These are phyloP conservation scores for Populus euphratica DNA, from an alignment of 345 rosid genomes.

Conservation along the genomic window DNA sequence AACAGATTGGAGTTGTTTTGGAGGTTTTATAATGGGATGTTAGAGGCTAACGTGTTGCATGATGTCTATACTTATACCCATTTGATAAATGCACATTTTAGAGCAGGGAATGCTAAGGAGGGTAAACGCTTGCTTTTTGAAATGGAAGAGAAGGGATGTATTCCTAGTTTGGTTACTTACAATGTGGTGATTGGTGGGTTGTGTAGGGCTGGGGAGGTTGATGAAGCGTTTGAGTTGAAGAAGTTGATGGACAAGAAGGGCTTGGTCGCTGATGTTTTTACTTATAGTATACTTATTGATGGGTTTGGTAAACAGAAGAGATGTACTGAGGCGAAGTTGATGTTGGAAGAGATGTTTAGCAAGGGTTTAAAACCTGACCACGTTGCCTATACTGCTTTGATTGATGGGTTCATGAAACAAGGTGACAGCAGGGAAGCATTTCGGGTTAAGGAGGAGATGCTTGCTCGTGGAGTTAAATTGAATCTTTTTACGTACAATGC, in stretches of 20 bases:
- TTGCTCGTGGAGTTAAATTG: constrained; percentile 40
- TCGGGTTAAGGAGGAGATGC: constrained; percentile 54
- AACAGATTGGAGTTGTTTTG: constrained; percentile 57
- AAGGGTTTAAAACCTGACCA: constrained; percentile 47
- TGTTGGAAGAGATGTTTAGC: constrained; percentile 54
- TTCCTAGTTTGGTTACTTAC: constrained; percentile 41
- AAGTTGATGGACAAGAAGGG: constrained; percentile 51
- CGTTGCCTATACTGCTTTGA: constrained; percentile 44
- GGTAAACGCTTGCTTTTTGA: constrained; percentile 43
- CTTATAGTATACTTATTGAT: constrained; percentile 43
- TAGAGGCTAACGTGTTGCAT: constrained; percentile 41
- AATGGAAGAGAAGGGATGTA: constrained; percentile 48
- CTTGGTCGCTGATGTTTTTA: constrained; percentile 36
- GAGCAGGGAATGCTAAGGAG: constrained; percentile 40
- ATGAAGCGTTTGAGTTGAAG: constrained; percentile 53
- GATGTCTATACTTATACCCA: constrained; percentile 50
- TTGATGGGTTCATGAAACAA: constrained; percentile 59
- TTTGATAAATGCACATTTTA: constrained; percentile 61
- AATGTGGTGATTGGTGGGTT: constrained; percentile 53
- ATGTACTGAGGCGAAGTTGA: constrained; percentile 45
- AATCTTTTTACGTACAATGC: constrained; percentile 44
- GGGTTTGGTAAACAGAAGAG: constrained; percentile 57
- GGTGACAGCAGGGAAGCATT: constrained; percentile 52
- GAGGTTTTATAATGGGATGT: constrained; percentile 51
- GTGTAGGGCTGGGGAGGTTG: constrained; percentile 52